These are phyloP conservation scores for Penicillium fuscoglaucum DNA, from an alignment of 2,329 filamentous ascomycete species.

Conservation along the genomic window DNA sequence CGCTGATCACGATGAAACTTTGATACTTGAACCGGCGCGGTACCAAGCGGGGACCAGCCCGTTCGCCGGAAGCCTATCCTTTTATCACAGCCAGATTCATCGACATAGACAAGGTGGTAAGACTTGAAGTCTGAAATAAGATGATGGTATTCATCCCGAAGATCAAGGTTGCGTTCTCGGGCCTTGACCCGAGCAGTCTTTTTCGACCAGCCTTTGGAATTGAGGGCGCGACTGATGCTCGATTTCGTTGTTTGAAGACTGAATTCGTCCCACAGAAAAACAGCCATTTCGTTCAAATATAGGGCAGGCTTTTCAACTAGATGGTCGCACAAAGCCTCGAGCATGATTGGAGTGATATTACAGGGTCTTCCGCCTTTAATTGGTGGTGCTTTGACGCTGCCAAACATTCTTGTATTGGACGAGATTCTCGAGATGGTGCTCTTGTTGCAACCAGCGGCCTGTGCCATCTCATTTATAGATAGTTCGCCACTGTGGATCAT, in stretches of 20 bases:
- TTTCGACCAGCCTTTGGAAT: slow-evolving; percentile 3
- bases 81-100: slow-evolving; percentile 10
- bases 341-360: slow-evolving; percentile 1
- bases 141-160: slow-evolving; percentile 2
- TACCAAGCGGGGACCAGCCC: neutral
- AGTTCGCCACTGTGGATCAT: slow-evolving; percentile 1
- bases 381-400: neutral
- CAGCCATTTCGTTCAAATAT: slow-evolving; percentile 4
- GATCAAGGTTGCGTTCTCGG: neutral
- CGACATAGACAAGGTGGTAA: slow-evolving; percentile 15
- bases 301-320: neutral
- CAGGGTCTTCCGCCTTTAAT: neutral
- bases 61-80: slow-evolving; percentile 12
- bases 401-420: neutral
- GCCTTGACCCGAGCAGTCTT: slow-evolving; percentile 3
- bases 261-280: slow-evolving; percentile 5
- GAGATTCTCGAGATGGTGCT: neutral
- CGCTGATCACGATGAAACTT: slow-evolving; percentile 7
- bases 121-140: slow-evolving; percentile 4
- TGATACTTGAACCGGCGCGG: neutral
- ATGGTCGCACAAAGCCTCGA: neutral
- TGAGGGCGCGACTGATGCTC: neutral
- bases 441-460: neutral
- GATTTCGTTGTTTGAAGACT: neutral
- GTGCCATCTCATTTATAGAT: neutral